Conservation (phyloP, 495 filamentous ascomycete genomes). For the Penicillium longicatenatum region DNA sequence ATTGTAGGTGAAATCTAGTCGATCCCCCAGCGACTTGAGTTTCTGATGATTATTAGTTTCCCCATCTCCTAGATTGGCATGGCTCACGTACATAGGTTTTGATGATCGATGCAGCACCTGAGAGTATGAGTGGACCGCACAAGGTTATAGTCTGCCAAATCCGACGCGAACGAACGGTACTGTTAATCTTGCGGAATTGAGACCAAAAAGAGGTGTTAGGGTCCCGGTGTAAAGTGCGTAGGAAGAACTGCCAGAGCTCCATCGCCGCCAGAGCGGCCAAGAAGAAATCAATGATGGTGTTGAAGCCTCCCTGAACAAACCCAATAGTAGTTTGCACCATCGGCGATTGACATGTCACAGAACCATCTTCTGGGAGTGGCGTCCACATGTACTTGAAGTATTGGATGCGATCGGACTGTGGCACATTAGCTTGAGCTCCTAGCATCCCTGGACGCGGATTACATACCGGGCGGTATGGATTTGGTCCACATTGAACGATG, state of each 20-base stretch:
- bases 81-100: slow-evolving; percentile 37
- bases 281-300: slow-evolving; percentile 36
- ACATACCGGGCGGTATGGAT: slow-evolving; percentile 34
- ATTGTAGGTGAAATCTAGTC: slow-evolving; percentile 38
- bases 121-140: slow-evolving; percentile 34
- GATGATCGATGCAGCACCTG: slow-evolving; percentile 38
- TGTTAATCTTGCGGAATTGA: slow-evolving; percentile 35
- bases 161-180: slow-evolving; percentile 31
- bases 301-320: slow-evolving; percentile 44
- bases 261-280: slow-evolving; percentile 35
- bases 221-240: slow-evolving; percentile 33
- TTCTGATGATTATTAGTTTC: slow-evolving; percentile 19
- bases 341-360: slow-evolving; percentile 36
- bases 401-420: slow-evolving; percentile 29
- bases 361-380: slow-evolving; percentile 34
- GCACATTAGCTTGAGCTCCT: slow-evolving; percentile 3
- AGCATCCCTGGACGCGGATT: not conserved
- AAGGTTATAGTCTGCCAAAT: slow-evolving; percentile 41
- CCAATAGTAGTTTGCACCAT: slow-evolving; percentile 37
- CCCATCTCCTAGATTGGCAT: not conserved
- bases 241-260: slow-evolving; percentile 40
- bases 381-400: slow-evolving; percentile 50
- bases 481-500: slow-evolving; percentile 40
- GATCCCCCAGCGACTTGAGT: slow-evolving; percentile 32
- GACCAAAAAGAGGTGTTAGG: slow-evolving; percentile 29